Conservation (phyloP, 768 basidiomycete species). For the Trametes meyenii region DNA sequence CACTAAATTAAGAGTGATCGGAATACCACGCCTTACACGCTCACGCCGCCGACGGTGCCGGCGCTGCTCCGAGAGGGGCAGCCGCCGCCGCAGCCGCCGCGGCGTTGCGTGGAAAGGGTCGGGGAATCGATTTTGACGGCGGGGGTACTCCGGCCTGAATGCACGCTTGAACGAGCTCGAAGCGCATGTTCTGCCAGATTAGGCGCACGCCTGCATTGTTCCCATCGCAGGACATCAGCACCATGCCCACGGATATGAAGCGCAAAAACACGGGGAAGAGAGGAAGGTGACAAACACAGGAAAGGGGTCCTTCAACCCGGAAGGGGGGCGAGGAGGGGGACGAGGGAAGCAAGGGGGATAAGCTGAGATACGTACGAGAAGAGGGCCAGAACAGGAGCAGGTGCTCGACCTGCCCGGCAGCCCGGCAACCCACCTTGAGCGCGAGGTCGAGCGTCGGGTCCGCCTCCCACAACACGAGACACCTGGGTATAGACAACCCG, state of each 20-base stretch:
- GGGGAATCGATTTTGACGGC: constrained; percentile 3
- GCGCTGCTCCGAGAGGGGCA: too few relatives aligned
- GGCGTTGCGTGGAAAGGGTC: background rate
- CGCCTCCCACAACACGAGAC: constrained; percentile 11
- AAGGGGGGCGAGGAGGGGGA: too few relatives aligned
- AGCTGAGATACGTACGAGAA: constrained; percentile 6
- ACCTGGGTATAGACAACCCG: background rate
- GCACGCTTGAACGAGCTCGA: constrained; percentile 9
- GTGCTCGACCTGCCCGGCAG: constrained; percentile 6
- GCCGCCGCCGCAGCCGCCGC: background rate
- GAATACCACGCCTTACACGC: background rate
- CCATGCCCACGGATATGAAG: background rate
- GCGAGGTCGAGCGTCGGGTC: constrained; percentile 7
- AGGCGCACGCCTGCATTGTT: background rate
- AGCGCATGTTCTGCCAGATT: constrained; percentile 14
- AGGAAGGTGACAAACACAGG: background rate
- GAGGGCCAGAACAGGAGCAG: constrained; percentile 18
- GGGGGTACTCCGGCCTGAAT: constrained; percentile 6
- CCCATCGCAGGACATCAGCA: constrained; percentile 7
- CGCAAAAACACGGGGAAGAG: background rate
- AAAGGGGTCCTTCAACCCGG: too few relatives aligned
- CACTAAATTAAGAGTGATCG: background rate
- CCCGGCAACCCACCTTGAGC: background rate
- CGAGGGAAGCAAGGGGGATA: background rate
- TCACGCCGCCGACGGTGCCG: background rate